Conservation (phyloP, 2,329 filamentous ascomycete species). For the Colletotrichum sidae region DNA sequence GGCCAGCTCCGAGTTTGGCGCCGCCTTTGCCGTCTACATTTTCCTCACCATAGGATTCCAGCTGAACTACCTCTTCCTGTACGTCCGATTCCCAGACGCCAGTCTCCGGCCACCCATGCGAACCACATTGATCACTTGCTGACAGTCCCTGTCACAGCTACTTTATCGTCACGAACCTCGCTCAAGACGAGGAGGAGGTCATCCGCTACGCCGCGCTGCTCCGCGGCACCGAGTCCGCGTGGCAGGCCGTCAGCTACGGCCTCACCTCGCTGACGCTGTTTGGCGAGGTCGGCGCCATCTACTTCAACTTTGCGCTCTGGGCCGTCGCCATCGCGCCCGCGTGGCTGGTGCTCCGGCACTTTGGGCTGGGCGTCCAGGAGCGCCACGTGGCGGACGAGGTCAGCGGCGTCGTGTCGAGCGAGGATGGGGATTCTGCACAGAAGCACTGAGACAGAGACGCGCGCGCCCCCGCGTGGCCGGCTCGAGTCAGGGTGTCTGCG, state of each 20-base stretch:
- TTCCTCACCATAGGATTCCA: constrained; percentile 77
- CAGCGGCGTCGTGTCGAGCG: constrained; percentile 26
- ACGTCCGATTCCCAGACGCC: constrained; percentile 42
- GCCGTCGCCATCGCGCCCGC: constrained; percentile 71
- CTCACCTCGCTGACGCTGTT: constrained; percentile 71
- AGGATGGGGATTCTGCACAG: constrained; percentile 34
- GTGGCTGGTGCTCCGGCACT: constrained; percentile 72
- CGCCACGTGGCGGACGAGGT: constrained; percentile 6
- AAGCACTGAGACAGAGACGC: constrained; percentile 17
- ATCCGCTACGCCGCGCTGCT: constrained; percentile 76
- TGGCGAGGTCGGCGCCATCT: constrained; percentile 73
- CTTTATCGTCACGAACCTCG: constrained; percentile 76
- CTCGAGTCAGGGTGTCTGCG: neutral
- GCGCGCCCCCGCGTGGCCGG: neutral
- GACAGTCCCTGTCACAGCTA: constrained; percentile 57
- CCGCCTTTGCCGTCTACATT: constrained; percentile 74
- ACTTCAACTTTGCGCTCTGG: constrained; percentile 79
- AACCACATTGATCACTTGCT: neutral
- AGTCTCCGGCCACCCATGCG: neutral
- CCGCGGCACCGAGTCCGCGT: constrained; percentile 77
- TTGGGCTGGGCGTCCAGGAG: constrained; percentile 51
- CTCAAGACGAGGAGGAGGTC: constrained; percentile 70
- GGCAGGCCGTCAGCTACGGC: constrained; percentile 79
- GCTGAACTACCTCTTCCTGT: constrained; percentile 79
- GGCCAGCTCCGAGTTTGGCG: constrained; percentile 71